Evolutionary conservation across 1,284 basidiomycete genomes (phyloP), one percentile per base, ranked within the genome.

Genomic region (Tilletia caries): DNA sequence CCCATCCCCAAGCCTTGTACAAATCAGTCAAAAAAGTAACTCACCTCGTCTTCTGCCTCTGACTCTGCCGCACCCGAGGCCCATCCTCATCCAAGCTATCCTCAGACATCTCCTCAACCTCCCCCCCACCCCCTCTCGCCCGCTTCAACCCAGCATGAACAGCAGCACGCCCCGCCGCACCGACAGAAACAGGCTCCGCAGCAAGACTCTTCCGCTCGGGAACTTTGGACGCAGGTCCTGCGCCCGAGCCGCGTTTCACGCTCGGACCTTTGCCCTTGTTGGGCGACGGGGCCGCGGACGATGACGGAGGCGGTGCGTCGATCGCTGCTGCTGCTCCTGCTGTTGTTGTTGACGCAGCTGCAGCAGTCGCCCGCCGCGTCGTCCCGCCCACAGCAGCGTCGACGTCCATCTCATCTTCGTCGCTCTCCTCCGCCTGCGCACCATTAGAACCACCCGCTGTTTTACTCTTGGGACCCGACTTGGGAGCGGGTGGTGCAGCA

Each of bases 351-450:
- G 48, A 8, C 6, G 3, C 48, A 1, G 48, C 23, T 1, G 58
- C 32, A 34, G 58, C 10, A 23, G 4, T 12, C 32, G 32, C 33
- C 32, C 32, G 32, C 18, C 29, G 12, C 13, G 29, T 37, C 58
- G 29, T 6, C 32, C 58, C 58, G 12, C 32, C 58, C 58, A 44
- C 64, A n/a, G 23, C 41, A 15, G 46, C 65, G 8, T 50, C 48
- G 27, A 43, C 46, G 15, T 66, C 48, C 65, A 66, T 66, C 65
- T 37, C 44, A 43, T 48, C 64, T 10, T 44, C 64, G 23, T 65
- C 44, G 43, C 41, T 44, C 8, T 50, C 29, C 8, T 50, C 65
- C 13, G n/a, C 65, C 20, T 64, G 20, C 1, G 34, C 32, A 1
- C 37, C 34, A 34, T 5, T 33, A 6, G n/a, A 10, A 8, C 33